A percentile compares a stretch with the other conserved stretches of the same genome.
These are phyloP conservation scores for Candida sanyiensis DNA, from an alignment of 805 yeast species.

Conservation along the genomic window DNA sequence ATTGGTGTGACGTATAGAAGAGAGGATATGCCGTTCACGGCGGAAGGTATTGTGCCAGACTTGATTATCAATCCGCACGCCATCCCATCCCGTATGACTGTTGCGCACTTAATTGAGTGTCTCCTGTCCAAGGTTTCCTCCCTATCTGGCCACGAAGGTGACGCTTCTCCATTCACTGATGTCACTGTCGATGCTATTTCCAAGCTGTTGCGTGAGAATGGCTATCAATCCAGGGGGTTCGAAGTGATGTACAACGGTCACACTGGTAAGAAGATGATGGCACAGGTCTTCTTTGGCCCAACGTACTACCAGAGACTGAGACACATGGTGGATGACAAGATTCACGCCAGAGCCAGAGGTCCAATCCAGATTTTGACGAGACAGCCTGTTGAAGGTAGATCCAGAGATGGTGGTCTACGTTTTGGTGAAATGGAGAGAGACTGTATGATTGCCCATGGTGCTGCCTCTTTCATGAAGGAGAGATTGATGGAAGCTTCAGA, in stretches of 20 bases:
- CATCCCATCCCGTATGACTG: conserved; percentile 99
- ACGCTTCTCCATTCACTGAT: conserved; percentile 98
- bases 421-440: conserved; percentile 99
- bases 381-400: conserved; percentile 99
- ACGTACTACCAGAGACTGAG: conserved; percentile 97
- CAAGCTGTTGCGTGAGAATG: conserved; percentile 85
- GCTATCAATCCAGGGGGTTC: conserved; percentile 96
- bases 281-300: conserved; percentile 99
- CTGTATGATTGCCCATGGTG: conserved; percentile 99
- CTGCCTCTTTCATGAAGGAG: conserved; percentile 96
- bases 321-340: conserved; percentile 99
- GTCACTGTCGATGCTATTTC: conserved; percentile 98
- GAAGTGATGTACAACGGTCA: conserved; percentile 99
- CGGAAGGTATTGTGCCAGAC: conserved; percentile 96
- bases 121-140: conserved; percentile 91
- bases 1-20: conserved; percentile 98
- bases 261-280: conserved; percentile 96
- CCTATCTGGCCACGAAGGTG: conserved; percentile 95
- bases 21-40: conserved; percentile 97
- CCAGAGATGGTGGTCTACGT: conserved; percentile 98
- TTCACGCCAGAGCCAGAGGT: conserved; percentile 98
- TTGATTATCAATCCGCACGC: conserved; percentile 98
- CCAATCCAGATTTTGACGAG: conserved; percentile 97
- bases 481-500: conserved; percentile 98
- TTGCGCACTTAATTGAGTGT: conserved; percentile 98